These are phyloP conservation scores for Prunella vulgaris DNA, from an alignment of 257 asterid species.

Conservation along the genomic window DNA sequence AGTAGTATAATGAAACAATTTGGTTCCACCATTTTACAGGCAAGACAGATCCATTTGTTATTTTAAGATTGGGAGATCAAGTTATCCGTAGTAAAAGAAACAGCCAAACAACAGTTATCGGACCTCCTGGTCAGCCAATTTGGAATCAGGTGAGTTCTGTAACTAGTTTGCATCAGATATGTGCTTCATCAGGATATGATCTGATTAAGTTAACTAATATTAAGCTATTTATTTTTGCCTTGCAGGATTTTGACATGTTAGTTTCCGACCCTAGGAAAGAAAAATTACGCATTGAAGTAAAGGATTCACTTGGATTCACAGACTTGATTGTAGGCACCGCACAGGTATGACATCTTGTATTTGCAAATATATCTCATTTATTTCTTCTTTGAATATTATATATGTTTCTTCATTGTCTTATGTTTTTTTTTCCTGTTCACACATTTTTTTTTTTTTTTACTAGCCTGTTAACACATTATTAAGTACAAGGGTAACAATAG, in stretches of 20 bases:
- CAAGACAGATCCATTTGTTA: conserved; percentile 91
- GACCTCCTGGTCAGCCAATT: conserved; percentile 98
- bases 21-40: conserved; percentile 45
- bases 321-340: conserved; percentile 76
- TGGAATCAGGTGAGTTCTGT: conserved; percentile 84
- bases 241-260: conserved; percentile 88
- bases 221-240: conserved; percentile 14
- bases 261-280: conserved; percentile 80
- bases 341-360: conserved; percentile 51
- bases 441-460: background rate
- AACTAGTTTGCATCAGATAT: background rate
- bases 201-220: conserved; percentile 13
- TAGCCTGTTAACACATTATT: no score
- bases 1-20: background rate
- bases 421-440: no score
- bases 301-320: conserved; percentile 83
- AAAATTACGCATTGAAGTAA: conserved; percentile 66
- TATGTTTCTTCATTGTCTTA: conserved; percentile 5
- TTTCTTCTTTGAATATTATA: background rate
- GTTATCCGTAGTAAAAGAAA: conserved; percentile 85
- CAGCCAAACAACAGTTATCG: conserved; percentile 93
- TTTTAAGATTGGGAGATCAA: conserved; percentile 85
- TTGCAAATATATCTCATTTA: conserved; percentile 1
- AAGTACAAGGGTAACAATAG: background rate
- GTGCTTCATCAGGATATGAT: conserved; percentile 3